A percentile compares a stretch with the other conserved stretches of the same genome.
Evolutionary conservation across 1,284 basidiomycete species (phyloP).

Genomic region (Bothia castanella): DNA sequence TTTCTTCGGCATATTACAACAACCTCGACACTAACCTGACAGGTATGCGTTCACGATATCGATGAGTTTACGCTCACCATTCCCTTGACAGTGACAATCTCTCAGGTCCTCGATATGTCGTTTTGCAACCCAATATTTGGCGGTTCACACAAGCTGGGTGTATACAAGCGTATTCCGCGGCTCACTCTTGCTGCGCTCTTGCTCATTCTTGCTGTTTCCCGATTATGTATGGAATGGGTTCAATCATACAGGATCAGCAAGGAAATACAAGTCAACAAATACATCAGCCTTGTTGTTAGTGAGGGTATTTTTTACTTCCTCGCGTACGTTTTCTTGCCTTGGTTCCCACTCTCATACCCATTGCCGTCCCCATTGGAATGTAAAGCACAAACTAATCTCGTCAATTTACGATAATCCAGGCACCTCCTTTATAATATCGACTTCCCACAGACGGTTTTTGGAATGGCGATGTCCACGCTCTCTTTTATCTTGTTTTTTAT

Average conservation of each 20-base stretch:
- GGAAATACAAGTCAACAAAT: conserved; percentile 16
- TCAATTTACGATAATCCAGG: conserved; percentile 1
- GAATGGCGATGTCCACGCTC: not conserved
- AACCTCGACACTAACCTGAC: conserved; percentile 13
- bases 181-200: conserved; percentile 20
- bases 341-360: not conserved
- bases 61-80: not conserved
- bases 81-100: conserved; percentile 9
- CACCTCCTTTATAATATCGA: conserved; percentile 16
- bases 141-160: conserved; percentile 3
- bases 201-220: conserved; percentile 12
- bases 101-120: conserved; percentile 16
- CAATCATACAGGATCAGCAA: conserved; percentile 11
- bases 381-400: not conserved
- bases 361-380: not conserved
- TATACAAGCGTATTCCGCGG: conserved; percentile 16
- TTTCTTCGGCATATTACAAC: conserved; percentile 6
- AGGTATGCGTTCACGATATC: conserved; percentile 6
- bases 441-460: not conserved
- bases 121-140: conserved; percentile 11
- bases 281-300: conserved; percentile 12
- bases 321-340: conserved; percentile 13
- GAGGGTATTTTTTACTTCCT: conserved; percentile 19
- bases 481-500: conserved; percentile 9
- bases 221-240: conserved; percentile 11